Evolutionary conservation across 2,329 filamentous ascomycete genomes (phyloP).

Genomic region (Penicillium crustosum): DNA sequence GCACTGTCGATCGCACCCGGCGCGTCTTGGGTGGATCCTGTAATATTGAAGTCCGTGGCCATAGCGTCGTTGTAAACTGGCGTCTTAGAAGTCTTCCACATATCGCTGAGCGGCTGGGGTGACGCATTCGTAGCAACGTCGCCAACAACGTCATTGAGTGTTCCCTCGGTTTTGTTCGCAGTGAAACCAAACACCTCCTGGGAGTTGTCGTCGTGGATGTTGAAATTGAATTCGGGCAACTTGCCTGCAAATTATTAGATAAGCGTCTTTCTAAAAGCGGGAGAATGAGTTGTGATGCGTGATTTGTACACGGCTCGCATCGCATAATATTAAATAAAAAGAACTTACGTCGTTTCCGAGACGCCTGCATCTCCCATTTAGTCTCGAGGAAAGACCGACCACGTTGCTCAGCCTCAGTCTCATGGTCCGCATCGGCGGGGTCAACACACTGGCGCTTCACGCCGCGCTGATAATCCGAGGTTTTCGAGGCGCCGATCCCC

Average conservation of each 20-base stretch:
- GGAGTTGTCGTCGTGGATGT: slow-evolving; percentile 19
- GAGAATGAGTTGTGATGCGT: too few relatives aligned
- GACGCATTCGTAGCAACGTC: slow-evolving; percentile 16
- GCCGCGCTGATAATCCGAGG: slow-evolving; percentile 31
- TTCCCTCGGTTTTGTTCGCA: background rate
- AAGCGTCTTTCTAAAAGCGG: background rate
- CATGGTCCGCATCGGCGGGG: slow-evolving; percentile 10
- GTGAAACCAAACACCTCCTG: background rate
- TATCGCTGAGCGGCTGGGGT: slow-evolving; percentile 5
- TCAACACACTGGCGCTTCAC: slow-evolving; percentile 39
- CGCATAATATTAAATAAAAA: background rate
- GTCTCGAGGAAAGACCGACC: slow-evolving; percentile 43
- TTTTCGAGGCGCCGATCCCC: slow-evolving; percentile 37
- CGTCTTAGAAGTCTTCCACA: slow-evolving; percentile 6
- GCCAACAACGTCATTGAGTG: background rate
- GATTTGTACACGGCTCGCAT: background rate
- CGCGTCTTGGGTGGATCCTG: slow-evolving; percentile 6
- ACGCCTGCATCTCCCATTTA: slow-evolving; percentile 40
- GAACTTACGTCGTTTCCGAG: slow-evolving; percentile 34
- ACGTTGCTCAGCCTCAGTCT: slow-evolving; percentile 20
- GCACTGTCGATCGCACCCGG: background rate
- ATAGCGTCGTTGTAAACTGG: slow-evolving; percentile 14
- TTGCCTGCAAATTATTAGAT: slow-evolving; percentile 22
- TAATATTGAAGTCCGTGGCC: background rate
- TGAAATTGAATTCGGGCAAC: slow-evolving; percentile 20